These are phyloP conservation scores for Aspergillus fumigatiaffinis DNA, from an alignment of 2,329 filamentous ascomycete genomes.

Conservation along the genomic window DNA sequence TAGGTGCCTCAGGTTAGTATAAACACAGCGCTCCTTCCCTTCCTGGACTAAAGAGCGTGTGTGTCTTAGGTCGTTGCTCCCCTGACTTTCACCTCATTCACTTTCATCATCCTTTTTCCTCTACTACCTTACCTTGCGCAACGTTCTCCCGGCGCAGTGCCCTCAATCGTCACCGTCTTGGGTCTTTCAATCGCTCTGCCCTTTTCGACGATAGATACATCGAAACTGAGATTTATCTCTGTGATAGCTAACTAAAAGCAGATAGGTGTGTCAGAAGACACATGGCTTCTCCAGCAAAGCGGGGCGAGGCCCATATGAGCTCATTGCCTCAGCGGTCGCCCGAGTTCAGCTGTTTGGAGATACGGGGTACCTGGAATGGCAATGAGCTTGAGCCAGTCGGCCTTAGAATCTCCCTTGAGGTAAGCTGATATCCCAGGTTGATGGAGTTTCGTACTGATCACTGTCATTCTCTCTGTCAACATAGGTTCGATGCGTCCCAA, in stretches of 20 bases:
- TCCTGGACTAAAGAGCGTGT: constrained; percentile 1
- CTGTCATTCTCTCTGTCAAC: background rate
- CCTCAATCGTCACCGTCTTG: too few species aligned
- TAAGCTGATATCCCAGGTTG: constrained; percentile 10
- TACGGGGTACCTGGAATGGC: constrained; percentile 31
- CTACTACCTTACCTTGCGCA: background rate
- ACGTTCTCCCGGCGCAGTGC: background rate
- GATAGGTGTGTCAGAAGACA: background rate
- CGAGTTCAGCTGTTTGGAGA: constrained; percentile 25
- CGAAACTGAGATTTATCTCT: background rate
- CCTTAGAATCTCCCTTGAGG: constrained; percentile 28
- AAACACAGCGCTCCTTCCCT: background rate
- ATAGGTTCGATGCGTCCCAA: constrained; percentile 23
- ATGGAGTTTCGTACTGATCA: background rate
- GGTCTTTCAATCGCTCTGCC: background rate
- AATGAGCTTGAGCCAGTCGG: constrained; percentile 19
- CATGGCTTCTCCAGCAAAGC: background rate
- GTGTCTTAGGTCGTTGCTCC: background rate
- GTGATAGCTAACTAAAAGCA: background rate
- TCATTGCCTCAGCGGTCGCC: constrained; percentile 7
- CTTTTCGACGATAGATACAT: background rate
- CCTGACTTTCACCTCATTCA: background rate
- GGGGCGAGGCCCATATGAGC: background rate
- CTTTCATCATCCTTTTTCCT: background rate
- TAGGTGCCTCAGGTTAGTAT: background rate